Conservation (phyloP, 805 yeast species). For the Metschnikowia drakensbergensis region DNA sequence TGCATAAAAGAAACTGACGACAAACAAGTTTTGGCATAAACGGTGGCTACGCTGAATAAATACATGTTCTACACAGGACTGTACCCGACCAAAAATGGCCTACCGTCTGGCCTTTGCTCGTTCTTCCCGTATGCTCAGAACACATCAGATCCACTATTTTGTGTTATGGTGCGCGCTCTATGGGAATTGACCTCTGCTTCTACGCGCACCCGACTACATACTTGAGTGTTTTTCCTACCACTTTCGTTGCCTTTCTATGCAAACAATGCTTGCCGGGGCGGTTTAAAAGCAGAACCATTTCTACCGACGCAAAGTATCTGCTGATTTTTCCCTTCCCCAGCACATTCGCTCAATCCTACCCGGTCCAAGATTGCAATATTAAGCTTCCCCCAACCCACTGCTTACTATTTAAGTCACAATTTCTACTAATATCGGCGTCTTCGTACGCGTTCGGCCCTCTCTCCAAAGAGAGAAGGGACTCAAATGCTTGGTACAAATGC, state of each 20-base stretch:
- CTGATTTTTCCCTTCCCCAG: not conserved
- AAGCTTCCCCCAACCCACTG: too few species aligned
- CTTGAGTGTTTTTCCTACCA: conserved; percentile 2
- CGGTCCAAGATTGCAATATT: too few species aligned
- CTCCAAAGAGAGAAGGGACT: conserved; percentile 26
- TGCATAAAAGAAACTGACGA: too few species aligned
- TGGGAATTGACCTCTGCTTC: not conserved
- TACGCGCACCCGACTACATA: not conserved
- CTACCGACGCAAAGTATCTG: not conserved
- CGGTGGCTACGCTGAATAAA: too few species aligned
- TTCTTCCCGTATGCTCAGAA: too few species aligned
- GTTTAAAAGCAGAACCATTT: not conserved
- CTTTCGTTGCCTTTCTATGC: not conserved
- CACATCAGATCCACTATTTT: not conserved
- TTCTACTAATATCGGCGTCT: conserved; percentile 38
- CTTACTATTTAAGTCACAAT: not conserved
- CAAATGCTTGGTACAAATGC: conserved; percentile 30
- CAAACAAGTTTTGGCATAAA: too few species aligned
- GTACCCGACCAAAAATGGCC: too few species aligned
- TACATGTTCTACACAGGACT: too few species aligned
- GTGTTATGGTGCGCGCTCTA: not conserved
- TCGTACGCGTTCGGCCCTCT: conserved; percentile 52
- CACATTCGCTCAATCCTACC: not conserved
- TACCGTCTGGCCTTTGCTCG: too few species aligned
- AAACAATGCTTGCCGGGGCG: not conserved